Conservation (phyloP, 164 flowering plant genomes). For the Aristolochia californica region DNA sequence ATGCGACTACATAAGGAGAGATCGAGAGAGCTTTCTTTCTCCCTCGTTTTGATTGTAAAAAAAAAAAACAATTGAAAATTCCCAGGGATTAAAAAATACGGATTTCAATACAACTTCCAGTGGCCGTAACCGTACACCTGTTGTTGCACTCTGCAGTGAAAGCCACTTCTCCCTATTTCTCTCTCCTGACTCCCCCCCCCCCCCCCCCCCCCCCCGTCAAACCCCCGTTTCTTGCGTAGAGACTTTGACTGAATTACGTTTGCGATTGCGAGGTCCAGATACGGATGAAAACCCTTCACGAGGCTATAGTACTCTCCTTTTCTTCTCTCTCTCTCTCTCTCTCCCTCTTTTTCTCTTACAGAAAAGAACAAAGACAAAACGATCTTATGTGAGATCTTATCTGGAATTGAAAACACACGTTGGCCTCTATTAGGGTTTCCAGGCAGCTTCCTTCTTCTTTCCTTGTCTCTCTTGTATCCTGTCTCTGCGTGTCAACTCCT, state of each 20-base stretch:
- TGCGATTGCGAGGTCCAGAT: too few relatives aligned
- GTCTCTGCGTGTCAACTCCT: neutral
- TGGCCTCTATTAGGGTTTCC: neutral
- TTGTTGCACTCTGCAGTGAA: too few relatives aligned
- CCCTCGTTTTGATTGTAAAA: neutral
- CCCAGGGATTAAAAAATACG: too few relatives aligned
- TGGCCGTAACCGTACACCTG: too few relatives aligned
- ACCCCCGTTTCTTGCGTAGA: conserved; percentile 1
- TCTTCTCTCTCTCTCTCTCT: neutral
- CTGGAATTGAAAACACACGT: too few relatives aligned
- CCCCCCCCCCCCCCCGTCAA: conserved; percentile 2
- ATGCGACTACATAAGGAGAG: neutral
- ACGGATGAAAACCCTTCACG: neutral
- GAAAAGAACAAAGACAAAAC: neutral
- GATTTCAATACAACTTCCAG: too few relatives aligned
- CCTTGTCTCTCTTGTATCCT: neutral
- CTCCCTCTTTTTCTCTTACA: neutral
- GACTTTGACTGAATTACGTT: conserved; percentile 4
- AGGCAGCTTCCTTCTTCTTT: neutral
- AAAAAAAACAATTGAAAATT: neutral
- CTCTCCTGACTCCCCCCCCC: neutral
- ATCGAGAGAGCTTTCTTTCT: neutral
- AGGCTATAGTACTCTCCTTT: neutral
- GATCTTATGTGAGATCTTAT: too few relatives aligned
- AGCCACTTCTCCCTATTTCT: neutral